Evolutionary conservation across 1,284 basidiomycete genomes (phyloP), one percentile per base, ranked within the genome.

Genomic region (Afroboletus lepidellus): DNA sequence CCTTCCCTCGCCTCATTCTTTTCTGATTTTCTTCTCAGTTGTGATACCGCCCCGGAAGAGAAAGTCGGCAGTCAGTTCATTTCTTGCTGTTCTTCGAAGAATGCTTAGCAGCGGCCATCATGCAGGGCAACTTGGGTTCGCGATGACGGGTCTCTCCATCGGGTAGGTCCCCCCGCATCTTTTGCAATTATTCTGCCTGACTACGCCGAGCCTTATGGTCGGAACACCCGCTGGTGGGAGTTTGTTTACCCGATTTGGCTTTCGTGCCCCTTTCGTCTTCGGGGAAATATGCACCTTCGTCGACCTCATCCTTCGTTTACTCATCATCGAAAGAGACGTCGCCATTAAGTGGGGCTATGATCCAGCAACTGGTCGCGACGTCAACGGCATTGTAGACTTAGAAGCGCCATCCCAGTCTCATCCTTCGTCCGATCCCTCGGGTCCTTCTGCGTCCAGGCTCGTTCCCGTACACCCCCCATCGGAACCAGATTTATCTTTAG

Each of bases 201-300:
- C 56, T 36, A 3, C 16, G 18, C 21, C 27, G 46, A 53, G 79
- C 8, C 65, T 74, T n/a, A 70, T 87, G 27, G 69, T 83, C 29
- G 84, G 83, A 3, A 86, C 87, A 2, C 85, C 89, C 0, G 78
- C 85, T 2, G 86, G 87, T 16, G 90, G 90, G 12, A 74, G 76
- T 3, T 69, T 93, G 6, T 91, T 85, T 66, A 62, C 71, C 23
- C 73, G 71, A 3, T 84, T 90, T 61, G 91, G 87, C 4, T 90
- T 84, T 69, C 77, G 84, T 34, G 85, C 79, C 2, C 89, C 91
- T 1, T 88, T 90, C 64, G 77, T 92, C 46, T 88, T 89, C 59
- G 79, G 81, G 5, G 78, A 90, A 55, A 74, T 78, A 41, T 68
- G 83, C 52, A 79, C 83, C 2, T 59, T 76, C 6, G 54, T 86